These are phyloP conservation scores for Camellia japonica DNA, from an alignment of 148 eudicot genomes.

Conservation along the genomic window DNA sequence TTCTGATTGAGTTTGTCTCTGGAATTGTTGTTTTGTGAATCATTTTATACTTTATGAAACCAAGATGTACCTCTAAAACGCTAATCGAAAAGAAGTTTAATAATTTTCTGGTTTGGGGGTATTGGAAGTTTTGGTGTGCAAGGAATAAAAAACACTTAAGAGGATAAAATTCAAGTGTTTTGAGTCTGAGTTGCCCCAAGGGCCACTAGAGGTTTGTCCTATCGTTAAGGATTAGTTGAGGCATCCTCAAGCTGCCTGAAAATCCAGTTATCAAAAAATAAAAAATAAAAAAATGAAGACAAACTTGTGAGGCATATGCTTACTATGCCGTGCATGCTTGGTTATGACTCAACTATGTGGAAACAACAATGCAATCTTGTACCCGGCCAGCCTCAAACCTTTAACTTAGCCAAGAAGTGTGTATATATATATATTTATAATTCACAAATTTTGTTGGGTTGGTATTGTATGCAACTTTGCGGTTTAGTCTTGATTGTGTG, in stretches of 20 bases:
- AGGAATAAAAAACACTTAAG: no score
- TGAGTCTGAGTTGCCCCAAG: no score
- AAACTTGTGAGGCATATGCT: neutral
- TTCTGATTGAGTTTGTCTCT: neutral
- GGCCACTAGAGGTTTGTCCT: no score
- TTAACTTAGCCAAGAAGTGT: neutral
- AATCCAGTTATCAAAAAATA: neutral
- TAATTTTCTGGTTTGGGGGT: neutral
- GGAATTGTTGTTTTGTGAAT: neutral
- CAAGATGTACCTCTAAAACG: neutral
- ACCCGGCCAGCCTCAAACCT: neutral
- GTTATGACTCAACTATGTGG: neutral
- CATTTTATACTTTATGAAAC: neutral
- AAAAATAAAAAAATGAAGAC: neutral
- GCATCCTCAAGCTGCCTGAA: no score
- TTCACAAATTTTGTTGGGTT: neutral
- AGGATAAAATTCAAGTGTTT: no score
- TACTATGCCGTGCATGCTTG: neutral
- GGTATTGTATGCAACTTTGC: neutral
- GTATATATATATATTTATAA: no score
- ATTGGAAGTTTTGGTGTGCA: no score
- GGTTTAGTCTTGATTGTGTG: neutral
- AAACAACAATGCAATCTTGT: neutral
- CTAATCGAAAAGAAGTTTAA: neutral
- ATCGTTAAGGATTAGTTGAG: no score